Base-by-base conservation (phyloP, 1,284 basidiomycete genomes). In the Ganoderma meredithae region DNA sequence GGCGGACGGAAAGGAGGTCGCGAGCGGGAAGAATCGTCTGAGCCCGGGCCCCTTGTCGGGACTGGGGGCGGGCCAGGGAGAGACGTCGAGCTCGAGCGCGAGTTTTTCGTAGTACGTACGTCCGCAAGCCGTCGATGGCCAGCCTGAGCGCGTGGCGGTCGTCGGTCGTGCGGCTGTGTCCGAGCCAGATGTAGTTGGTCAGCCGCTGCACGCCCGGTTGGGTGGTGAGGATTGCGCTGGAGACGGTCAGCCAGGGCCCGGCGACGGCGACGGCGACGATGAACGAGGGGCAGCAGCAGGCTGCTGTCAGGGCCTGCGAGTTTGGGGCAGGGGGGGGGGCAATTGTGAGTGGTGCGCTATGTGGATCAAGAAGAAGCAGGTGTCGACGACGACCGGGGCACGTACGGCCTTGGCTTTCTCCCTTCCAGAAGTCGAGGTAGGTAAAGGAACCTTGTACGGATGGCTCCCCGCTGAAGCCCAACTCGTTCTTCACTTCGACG, bases 131-230 rank as follows among this genome's bases (percentile, higher is more conserved):
- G 53, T 36, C 27, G 27, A 56, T 15, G 53, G 53, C 53, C 3
- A 31, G 13, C 13, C 13, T 31, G 53, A 72, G 64, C 12, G 67
- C 62, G 60, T 52, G 66, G 22, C 25, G 59, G 60, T 72, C 64
- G 36, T 72, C 64, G 27, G 59, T 44, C 27, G 36, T 25, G 17
- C 55, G 39, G 49, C 59, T 40, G 43, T 64, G 36, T n/a, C 63
- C 74, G 22, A 76, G 19, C 75, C 73, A 78, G 33, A 72, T 72
- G 56, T 72, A 72, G 41, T 64, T 65, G 19, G 71, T 70, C 13
- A 72, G 65, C 8, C 63, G 67, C 31, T 72, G 69, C 27, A 71
- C 71, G 52, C 71, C 68, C 33, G 44, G 31, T 9, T 17, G 10
- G 15, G 39, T 36, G 31, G 64, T 68, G 49, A 69, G 43, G 15